Evolutionary conservation across 495 filamentous ascomycete genomes (phyloP).

Genomic region (Lichenothelia convexa): DNA sequence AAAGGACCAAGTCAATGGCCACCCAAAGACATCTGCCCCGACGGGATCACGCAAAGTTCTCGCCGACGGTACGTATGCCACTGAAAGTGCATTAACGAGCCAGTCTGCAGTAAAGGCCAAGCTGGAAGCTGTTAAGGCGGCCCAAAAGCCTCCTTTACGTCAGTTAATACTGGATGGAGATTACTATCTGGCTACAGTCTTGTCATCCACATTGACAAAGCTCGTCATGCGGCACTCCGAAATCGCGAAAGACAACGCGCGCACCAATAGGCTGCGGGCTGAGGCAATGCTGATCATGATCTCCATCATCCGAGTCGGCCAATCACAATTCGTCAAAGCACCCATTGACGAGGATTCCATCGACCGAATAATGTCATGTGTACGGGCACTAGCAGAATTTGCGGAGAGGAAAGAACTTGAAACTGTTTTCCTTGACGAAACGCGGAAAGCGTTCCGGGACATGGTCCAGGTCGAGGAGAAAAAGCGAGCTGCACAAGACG

Average conservation of each 20-base stretch:
- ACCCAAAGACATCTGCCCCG: conserved; percentile 53
- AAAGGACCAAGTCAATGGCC: conserved; percentile 65
- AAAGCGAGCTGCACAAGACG: conserved; percentile 83
- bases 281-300: conserved; percentile 99
- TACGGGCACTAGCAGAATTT: conserved; percentile 85
- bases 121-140: conserved; percentile 89
- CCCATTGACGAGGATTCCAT: conserved; percentile 96
- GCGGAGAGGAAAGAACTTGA: conserved; percentile 75
- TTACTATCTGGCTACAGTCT: conserved; percentile 88
- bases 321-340: conserved; percentile 93
- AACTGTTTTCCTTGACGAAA: conserved; percentile 86
- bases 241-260: conserved; percentile 67
- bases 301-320: conserved; percentile 89
- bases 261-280: conserved; percentile 84
- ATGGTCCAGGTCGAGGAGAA: conserved; percentile 98
- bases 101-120: conserved; percentile 76
- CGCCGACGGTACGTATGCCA: conserved; percentile 93
- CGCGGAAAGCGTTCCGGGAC: conserved; percentile 86
- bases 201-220: conserved; percentile 89
- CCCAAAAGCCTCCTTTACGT: conserved; percentile 87
- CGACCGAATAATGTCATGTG: conserved; percentile 92
- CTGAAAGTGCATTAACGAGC: conserved; percentile 88
- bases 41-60: conserved; percentile 79
- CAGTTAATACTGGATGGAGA: conserved; percentile 95
- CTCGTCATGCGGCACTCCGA: conserved; percentile 96